Evolutionary conservation across 1,284 basidiomycete species (phyloP).

Genomic region (Phellopilus nigrolimitatus): DNA sequence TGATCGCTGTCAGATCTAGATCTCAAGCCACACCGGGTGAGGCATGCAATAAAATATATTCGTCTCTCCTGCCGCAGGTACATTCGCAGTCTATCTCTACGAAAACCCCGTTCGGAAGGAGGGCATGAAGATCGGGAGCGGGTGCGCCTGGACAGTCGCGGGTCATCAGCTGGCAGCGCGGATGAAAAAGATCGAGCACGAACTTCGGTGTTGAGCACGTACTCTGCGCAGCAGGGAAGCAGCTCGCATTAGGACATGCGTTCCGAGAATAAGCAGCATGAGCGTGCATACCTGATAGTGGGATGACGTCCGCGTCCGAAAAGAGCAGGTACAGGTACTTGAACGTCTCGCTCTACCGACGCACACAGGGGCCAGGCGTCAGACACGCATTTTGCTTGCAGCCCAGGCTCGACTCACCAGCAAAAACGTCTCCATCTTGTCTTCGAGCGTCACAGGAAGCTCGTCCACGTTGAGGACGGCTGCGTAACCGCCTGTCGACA

Average conservation of each 20-base stretch:
- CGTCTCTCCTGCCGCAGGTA: too few species aligned
- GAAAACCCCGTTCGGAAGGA: constrained; percentile 49
- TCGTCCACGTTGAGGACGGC: constrained; percentile 82
- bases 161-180: constrained; percentile 4
- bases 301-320: constrained; percentile 65
- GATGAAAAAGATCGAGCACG: constrained; percentile 22
- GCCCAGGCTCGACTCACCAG: constrained; percentile 49
- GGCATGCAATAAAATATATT: too few species aligned
- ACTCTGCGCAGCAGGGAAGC: constrained; percentile 42
- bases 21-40: too few species aligned
- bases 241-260: neutral
- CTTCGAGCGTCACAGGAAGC: constrained; percentile 61
- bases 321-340: constrained; percentile 95
- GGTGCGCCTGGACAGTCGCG: constrained; percentile 48
- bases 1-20: too few species aligned
- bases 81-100: constrained; percentile 21
- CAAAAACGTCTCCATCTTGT: constrained; percentile 96
- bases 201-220: constrained; percentile 95
- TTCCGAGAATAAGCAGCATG: constrained; percentile 1
- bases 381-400: neutral
- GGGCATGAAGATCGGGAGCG: constrained; percentile 59
- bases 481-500: constrained; percentile 79
- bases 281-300: constrained; percentile 60
- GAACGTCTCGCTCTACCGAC: constrained; percentile 87
- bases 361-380: neutral